Base-by-base conservation (phyloP, 192 early-diverging fungal genomes). In the Phlyctochytrium planicorne region DNA sequence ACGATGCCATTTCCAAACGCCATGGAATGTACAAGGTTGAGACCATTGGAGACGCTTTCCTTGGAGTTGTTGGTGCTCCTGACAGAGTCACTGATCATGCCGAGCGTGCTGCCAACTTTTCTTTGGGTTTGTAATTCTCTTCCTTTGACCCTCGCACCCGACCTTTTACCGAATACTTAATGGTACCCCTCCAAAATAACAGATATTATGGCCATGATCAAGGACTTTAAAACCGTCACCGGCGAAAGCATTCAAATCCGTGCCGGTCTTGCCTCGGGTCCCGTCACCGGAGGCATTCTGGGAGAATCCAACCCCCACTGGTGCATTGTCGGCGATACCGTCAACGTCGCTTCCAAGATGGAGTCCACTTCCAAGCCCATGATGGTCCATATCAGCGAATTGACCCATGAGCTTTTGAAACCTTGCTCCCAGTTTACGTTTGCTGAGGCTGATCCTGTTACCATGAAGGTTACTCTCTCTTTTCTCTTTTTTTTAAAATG, bases 311-410 rank as follows among this genome's bases (percentile, higher is more conserved):
- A 76, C 66, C 80, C 80, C 25, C 74, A 75, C 60, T 81, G 70
- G 63, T 79, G 76, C 56, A 52, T 81, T 53, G 69, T 81, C 29
- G 80, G 80, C 20, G 80, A 81, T 40, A 81, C 80, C 30, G 77
- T 75, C 33, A 77, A 61, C 25, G 76, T 71, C 60, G 80, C 80
- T 1, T 80, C 77, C 25, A 75, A 75, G 32, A 81, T 80, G 80
- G 80, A 81, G 56, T 59, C 64, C 2, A 79, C 74, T 12, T 76
- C 73, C 30, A 73, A 76, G 61, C 67, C 78, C 30, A 75, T 76
- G 67, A 69, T 65, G 34, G 71, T 79, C 34, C 80, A 81, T 69
- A 73, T 77, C 33, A 53, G 61, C 34, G 77, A 80, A 60, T 62
- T 53, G 29, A 81, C 77, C 23, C 63, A 76, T 62, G 63, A 69